Percentiles rank a stretch among this genome's conserved stretches.
Conservation (phyloP, 2,329 filamentous ascomycete genomes). For the Tolypocladium nubicola region DNA sequence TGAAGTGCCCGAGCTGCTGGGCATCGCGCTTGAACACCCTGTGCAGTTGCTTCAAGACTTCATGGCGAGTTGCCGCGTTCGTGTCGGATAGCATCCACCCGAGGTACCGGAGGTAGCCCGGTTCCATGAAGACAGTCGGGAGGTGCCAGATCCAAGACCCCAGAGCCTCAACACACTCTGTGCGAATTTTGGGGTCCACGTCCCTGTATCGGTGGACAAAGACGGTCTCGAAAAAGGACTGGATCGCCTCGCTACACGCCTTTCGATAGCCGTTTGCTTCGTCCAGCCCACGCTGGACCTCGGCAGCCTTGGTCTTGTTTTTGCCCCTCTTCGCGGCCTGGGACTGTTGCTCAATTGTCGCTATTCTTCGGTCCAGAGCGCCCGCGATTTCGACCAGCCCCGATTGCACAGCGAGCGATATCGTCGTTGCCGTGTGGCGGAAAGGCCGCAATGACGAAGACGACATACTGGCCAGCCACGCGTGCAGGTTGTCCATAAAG, state of each 20-base stretch:
- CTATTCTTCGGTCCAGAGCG: conserved; percentile 59
- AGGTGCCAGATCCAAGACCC: conserved; percentile 81
- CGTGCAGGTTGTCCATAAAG: conserved; percentile 77
- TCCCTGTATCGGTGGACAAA: conserved; percentile 96
- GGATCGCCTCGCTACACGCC: conserved; percentile 59
- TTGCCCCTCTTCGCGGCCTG: conserved; percentile 63
- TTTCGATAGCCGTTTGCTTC: conserved; percentile 62
- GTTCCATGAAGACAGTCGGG: conserved; percentile 82
- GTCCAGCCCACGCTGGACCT: conserved; percentile 61
- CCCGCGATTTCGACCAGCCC: conserved; percentile 65
- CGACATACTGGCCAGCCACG: conserved; percentile 87
- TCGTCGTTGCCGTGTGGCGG: conserved; percentile 83
- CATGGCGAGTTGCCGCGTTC: conserved; percentile 62
- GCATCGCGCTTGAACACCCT: conserved; percentile 72
- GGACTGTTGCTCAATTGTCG: conserved; percentile 67
- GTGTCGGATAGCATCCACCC: conserved; percentile 92
- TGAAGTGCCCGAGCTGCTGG: conserved; percentile 81
- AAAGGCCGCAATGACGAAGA: conserved; percentile 82
- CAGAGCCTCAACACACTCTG: conserved; percentile 78
- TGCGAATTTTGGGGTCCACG: conserved; percentile 78
- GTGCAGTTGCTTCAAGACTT: conserved; percentile 74
- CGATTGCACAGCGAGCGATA: conserved; percentile 69
- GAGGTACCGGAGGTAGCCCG: conserved; percentile 81
- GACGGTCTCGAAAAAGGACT: conserved; percentile 82
- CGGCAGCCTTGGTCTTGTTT: conserved; percentile 68